phyloP scores from a whole-genome alignment of 176 grass and related monocot genomes.

The Tuctoria greenei region DNA sequence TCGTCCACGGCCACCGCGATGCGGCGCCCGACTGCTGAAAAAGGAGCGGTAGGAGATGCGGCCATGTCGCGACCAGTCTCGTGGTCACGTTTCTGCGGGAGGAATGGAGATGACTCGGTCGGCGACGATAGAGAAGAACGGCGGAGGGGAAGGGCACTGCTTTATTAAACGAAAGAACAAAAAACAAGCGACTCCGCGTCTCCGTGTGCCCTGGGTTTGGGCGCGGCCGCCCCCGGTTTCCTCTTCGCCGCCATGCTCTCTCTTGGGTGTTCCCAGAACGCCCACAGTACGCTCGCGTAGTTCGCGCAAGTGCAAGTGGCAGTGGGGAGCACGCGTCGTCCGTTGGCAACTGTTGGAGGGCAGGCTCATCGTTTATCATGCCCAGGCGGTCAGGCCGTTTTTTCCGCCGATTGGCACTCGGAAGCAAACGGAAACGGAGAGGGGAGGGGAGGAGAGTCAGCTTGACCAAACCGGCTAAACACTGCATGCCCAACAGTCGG shows the following conservation, averaged over 20 bases:
- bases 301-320: too few species aligned
- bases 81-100: not conserved
- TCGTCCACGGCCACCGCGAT: constrained; percentile 57
- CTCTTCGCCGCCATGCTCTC: not conserved
- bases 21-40: constrained; percentile 27
- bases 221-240: constrained; percentile 28
- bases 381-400: too few species aligned
- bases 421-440: too few species aligned
- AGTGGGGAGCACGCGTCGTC: too few species aligned
- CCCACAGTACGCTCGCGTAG: too few species aligned
- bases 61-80: not conserved
- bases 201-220: not conserved
- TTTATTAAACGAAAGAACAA: not conserved
- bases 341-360: too few species aligned
- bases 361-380: too few species aligned
- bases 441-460: not conserved
- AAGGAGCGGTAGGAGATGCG: not conserved
- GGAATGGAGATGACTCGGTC: not conserved
- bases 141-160: not conserved
- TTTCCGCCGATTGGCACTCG: too few species aligned
- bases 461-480: too few species aligned
- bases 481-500: too few species aligned
- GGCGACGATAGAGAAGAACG: not conserved
- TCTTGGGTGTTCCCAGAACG: too few species aligned
- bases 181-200: not conserved